Percentiles rank a stretch among this genome's conserved stretches.
phyloP scores from a whole-genome alignment of 176 grass and related monocot genomes.

The Pharus latifolius region DNA sequence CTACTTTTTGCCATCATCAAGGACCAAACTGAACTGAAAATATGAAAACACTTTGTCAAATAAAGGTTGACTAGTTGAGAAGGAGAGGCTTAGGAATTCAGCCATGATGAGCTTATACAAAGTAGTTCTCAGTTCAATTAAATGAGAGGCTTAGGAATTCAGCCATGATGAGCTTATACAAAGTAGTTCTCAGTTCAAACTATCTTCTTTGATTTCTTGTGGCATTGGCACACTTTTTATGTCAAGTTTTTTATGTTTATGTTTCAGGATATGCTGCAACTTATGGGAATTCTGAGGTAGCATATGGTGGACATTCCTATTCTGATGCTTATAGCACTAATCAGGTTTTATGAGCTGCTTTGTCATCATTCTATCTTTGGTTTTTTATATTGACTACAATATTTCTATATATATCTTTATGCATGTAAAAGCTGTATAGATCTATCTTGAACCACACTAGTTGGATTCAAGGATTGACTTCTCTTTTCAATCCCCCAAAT shows the following conservation, averaged over 20 bases:
- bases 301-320: slow-evolving; percentile 32
- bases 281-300: slow-evolving; percentile 31
- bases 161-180: neutral
- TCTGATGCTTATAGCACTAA: slow-evolving; percentile 43
- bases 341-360: slow-evolving; percentile 36
- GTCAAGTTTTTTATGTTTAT: neutral
- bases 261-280: slow-evolving; percentile 37
- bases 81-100: neutral
- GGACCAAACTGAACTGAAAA: neutral
- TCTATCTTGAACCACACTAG: neutral
- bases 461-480: neutral
- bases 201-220: neutral
- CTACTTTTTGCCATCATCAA: neutral
- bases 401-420: neutral
- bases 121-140: neutral
- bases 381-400: neutral
- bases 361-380: slow-evolving; percentile 3
- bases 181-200: neutral
- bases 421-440: neutral
- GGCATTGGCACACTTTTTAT: neutral
- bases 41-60: neutral
- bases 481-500: no score
- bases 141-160: neutral
- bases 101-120: neutral
- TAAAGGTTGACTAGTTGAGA: neutral